Conservation (phyloP, 192 early-diverging fungal genomes). For the Umbelopsis ramanniana region DNA sequence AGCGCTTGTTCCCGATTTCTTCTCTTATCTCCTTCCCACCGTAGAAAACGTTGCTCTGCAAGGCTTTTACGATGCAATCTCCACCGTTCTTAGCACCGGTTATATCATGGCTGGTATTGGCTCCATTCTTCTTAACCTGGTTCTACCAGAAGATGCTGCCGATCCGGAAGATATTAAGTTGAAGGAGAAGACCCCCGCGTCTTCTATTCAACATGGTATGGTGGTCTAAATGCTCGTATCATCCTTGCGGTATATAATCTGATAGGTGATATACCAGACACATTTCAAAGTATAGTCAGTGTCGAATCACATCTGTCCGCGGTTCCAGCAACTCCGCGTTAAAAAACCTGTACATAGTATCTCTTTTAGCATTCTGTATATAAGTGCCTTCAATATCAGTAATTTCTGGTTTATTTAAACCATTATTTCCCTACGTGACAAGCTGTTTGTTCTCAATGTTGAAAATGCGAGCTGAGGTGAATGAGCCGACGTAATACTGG, state of each 20-base stretch:
- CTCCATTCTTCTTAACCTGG: conserved; percentile 45
- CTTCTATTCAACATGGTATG: conserved; percentile 8
- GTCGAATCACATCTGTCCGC: conserved; percentile 22
- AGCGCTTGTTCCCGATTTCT: conserved; percentile 42
- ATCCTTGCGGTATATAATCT: neutral
- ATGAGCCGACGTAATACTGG: too few species aligned
- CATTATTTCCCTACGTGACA: too few species aligned
- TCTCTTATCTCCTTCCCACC: conserved; percentile 30
- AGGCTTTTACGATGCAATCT: conserved; percentile 46
- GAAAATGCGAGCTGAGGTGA: too few species aligned
- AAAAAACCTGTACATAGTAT: conserved; percentile 20
- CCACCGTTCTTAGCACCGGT: conserved; percentile 47
- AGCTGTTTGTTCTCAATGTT: too few species aligned
- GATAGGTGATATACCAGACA: conserved; percentile 24
- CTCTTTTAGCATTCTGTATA: conserved; percentile 6
- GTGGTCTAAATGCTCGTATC: conserved; percentile 3
- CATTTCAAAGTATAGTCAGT: conserved; percentile 12
- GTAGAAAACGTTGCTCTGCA: conserved; percentile 30
- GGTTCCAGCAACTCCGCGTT: conserved; percentile 24
- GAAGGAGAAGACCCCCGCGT: neutral
- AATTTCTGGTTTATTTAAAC: too few species aligned
- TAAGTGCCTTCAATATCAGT: neutral
- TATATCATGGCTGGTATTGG: conserved; percentile 49
- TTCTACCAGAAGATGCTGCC: conserved; percentile 38
- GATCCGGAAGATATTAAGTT: neutral